Base-by-base conservation (phyloP, 2,329 filamentous ascomycete genomes). In the Bretziella fagacearum region DNA sequence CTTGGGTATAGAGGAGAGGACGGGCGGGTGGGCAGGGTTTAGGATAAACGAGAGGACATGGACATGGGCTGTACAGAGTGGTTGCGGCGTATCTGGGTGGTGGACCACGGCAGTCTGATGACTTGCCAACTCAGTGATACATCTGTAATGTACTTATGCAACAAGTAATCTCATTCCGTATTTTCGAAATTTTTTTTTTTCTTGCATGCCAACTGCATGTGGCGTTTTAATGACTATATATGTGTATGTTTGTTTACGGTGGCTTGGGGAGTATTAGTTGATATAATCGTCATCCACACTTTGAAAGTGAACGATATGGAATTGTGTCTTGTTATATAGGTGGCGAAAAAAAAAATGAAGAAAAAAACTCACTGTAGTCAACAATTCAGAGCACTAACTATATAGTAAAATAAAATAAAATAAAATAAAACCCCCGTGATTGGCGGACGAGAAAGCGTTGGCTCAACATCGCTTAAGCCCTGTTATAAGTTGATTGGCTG, bases 401-500 rank as follows among this genome's bases (percentile, higher is more conserved):
- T n/a, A n/a, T n/a, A n/a, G n/a, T n/a, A n/a, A n/a, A n/a, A n/a
- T n/a, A n/a, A n/a, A n/a, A n/a, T n/a, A n/a, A n/a, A n/a, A n/a
- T n/a, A n/a, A n/a, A n/a, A n/a, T n/a, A n/a, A n/a, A n/a, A n/a
- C n/a, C n/a, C n/a, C n/a, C n/a, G n/a, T n/a, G n/a, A n/a, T n/a
- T n/a, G n/a, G n/a, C n/a, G n/a, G 35, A 20, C 18, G 23, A 39
- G 23, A 39, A 22, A 39, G 35, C 35, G 35, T 39, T 39, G 35
- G 35, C 11, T 18, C n/a, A n/a, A 20, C 17, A n/a, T 39, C 35
- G 35, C 18, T 39, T 39, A 39, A 39, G 35, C 35, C 35, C 35
- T 39, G 20, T 39, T 39, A 22, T 39, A 39, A 39, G 35, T 22
- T 36, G 35, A 25, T 39, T 39, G 35, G 35, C 35, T 39, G 35